Evolutionary conservation across 192 early-diverging fungal genomes (phyloP), one percentile per base, ranked within the genome.

Genomic region (Coemansia sp.): DNA sequence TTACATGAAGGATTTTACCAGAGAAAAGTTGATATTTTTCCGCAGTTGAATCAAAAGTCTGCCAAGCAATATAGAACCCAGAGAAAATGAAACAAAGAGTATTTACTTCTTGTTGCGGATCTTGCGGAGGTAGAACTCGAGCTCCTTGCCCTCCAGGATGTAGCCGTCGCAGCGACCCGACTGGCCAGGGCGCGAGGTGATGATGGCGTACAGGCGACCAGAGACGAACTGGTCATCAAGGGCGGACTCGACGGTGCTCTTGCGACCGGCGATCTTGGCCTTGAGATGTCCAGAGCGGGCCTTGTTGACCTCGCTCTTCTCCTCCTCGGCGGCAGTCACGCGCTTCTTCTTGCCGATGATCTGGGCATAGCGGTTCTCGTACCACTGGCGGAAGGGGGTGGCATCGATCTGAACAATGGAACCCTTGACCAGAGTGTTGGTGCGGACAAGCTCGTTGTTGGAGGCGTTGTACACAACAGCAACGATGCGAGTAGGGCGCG

Each of bases 381-480:
- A 98, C 95, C 95, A 98, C 81, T 98, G 95, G 72, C 95, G 90
- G 94, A 98, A 98, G 57, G 97, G 97, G 62, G 94, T 93, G 62
- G 95, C 97, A 84, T 98, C 97, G 66, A 98, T 91, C 82, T 98
- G 94, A 62, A 98, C 88, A 64, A 98, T 91, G 57, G 90, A 88
- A 68, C 94, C 93, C 92, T 98, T 98, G 53, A 98, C 97, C 41
- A 98, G 85, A 55, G 97, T 98, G 89, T 95, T 95, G 84, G 97
- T 98, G 77, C 97, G 94, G 83, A 98, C 97, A 72, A 98, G 87
- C 86, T 98, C 97, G 91, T 98, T 98, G 93, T 98, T 98, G 83
- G 97, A 94, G 66, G 97, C 89, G 85, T 98, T 98, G 92, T 98
- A 98, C 63, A 91, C 91, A 70, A 98, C 97, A 55, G 84, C 81